A percentile compares a stretch with the other conserved stretches of the same genome.
phyloP scores from a whole-genome alignment of 225 moss, liverwort and hornwort species.

The Neckera pumila region DNA sequence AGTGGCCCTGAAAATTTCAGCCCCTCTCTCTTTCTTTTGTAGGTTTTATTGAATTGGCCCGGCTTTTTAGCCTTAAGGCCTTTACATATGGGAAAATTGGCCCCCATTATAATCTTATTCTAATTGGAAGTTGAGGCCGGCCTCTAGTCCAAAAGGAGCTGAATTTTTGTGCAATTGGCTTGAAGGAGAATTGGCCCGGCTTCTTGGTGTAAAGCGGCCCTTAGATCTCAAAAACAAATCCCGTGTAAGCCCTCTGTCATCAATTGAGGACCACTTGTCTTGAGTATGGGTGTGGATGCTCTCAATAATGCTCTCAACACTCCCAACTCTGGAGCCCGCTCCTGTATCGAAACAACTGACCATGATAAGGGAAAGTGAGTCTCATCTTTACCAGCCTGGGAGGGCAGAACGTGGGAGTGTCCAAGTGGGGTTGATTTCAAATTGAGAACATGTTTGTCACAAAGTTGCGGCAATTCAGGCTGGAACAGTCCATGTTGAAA shows the following conservation, averaged over 20 bases:
- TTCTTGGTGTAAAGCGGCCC: no score
- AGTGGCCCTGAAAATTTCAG: no score
- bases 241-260: rapidly evolving
- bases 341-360: not conserved
- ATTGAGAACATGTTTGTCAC: not conserved
- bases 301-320: not conserved
- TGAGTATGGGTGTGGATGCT: no score
- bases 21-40: no score
- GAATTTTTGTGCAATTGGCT: no score
- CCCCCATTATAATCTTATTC: no score
- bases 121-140: no score
- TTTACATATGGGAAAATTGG: no score
- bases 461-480: not conserved
- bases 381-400: not conserved
- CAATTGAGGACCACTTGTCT: not conserved
- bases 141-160: no score
- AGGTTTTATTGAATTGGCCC: no score
- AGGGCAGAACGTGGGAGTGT: not conserved
- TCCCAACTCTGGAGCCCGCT: not conserved
- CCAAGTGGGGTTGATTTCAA: not conserved
- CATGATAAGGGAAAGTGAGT: rapidly evolving
- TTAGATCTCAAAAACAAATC: not conserved
- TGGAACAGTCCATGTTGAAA: not conserved
- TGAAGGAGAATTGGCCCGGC: no score
- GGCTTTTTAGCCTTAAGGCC: no score